These are phyloP conservation scores for Fusarium nanum DNA, from an alignment of 2,329 filamentous ascomycete species.

Conservation along the genomic window DNA sequence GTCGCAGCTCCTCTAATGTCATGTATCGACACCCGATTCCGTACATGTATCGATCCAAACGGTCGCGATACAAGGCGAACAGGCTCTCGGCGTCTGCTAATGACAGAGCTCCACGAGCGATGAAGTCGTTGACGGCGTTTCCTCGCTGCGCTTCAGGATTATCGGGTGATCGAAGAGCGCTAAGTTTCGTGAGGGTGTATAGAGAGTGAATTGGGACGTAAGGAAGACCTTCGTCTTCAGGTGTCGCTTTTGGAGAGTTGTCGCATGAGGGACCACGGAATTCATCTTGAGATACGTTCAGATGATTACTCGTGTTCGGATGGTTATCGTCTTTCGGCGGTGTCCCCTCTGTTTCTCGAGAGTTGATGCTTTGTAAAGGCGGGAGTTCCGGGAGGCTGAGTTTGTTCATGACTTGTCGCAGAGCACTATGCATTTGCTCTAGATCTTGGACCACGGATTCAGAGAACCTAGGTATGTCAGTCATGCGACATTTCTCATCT, in stretches of 20 bases:
- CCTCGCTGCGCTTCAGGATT: constrained; percentile 38
- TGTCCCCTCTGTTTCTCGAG: constrained; percentile 39
- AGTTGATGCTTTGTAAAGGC: constrained; percentile 37
- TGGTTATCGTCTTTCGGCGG: constrained; percentile 41
- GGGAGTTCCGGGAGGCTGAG: constrained; percentile 43
- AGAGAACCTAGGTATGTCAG: constrained; percentile 11
- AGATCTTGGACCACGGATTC: constrained; percentile 43
- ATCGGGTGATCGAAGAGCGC: constrained; percentile 52
- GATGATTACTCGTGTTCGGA: constrained; percentile 5
- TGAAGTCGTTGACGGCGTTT: constrained; percentile 50
- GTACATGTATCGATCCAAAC: constrained; percentile 64
- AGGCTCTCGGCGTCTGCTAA: constrained; percentile 63
- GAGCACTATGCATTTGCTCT: constrained; percentile 43
- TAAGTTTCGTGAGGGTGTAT: constrained; percentile 54
- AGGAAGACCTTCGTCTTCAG: constrained; percentile 52
- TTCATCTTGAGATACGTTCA: constrained; percentile 32
- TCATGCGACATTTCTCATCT: not conserved
- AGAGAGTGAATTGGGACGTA: constrained; percentile 55
- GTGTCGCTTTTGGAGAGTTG: constrained; percentile 46
- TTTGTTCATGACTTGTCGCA: constrained; percentile 44
- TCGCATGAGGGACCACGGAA: constrained; percentile 45
- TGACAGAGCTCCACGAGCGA: constrained; percentile 56
- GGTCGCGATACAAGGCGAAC: constrained; percentile 62
- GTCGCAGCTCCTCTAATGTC: constrained; percentile 63
- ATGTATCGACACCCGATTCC: constrained; percentile 64